Base-by-base conservation (phyloP, 169 alveolate genomes). In the Plasmodium billcollinsi region DNA sequence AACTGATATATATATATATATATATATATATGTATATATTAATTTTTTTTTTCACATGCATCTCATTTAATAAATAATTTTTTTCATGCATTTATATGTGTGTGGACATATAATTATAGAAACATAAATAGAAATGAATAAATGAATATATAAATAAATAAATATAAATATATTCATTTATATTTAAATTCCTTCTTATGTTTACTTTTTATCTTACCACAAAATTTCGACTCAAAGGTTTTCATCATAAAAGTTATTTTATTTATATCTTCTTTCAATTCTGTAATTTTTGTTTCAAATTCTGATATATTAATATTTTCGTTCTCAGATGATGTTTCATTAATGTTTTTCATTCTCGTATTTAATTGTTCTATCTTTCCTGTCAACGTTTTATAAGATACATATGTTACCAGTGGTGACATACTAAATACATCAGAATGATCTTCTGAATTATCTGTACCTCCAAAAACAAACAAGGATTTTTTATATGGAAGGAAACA, bases 351-450 rank as follows among this genome's bases (percentile, higher is more conserved):
- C 74, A 85, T 61, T 61, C 29, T 70, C 45, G 39, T 18, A 58
- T 85, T 52, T 47, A 71, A 67, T 33, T 63, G 65, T 45, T 85
- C 92, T 15, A 85, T 59, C 49, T 61, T 61, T 18, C 73, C 88
- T 33, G 72, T 71, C 63, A 85, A 85, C 11, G 24, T 15, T 66
- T 85, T 85, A 65, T 85, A 85, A 33, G 80, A 71, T 39, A 72
- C 92, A 65, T 85, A 85, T 0, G 92, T 85, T 45, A 72, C 92
- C 20, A 85, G 54, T 11, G 92, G 92, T 39, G 92, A 71, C 71
- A 85, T 12, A 63, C 88, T 85, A 72, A 85, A 85, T 9, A 50
- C 92, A 43, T 85, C 88, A 12, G 88, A 70, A 63, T 21, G 70
- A 33, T 72, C 92, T 9, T 33, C n/a, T 12, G 85, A 15, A 6